A percentile compares a stretch with the other conserved stretches of the same genome.
phyloP scores from a whole-genome alignment of 2,329 filamentous ascomycete genomes.

The Penicillium sp. region DNA sequence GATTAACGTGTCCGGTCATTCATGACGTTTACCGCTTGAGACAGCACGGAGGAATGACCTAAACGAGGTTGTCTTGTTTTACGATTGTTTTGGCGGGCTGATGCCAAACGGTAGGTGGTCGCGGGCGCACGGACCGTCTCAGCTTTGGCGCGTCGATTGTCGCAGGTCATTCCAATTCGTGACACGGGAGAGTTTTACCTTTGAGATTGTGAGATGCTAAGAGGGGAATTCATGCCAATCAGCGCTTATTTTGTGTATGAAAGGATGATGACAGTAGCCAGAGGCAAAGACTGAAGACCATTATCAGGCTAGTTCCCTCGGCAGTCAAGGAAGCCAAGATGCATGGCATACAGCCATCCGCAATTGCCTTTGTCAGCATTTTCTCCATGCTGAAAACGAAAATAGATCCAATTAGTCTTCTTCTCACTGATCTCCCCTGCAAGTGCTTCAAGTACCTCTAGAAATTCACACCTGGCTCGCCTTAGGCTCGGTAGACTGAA shows the following conservation, averaged over 20 bases:
- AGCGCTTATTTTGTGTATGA: background rate
- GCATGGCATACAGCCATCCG: background rate
- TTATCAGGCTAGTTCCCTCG: background rate
- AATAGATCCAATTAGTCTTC: too few relatives aligned
- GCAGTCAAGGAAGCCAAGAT: background rate
- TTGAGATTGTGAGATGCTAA: conserved; percentile 3
- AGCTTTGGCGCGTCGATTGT: conserved; percentile 3
- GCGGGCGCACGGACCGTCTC: conserved; percentile 3
- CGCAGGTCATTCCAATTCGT: background rate
- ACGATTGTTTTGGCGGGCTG: background rate
- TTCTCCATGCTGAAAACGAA: too few relatives aligned
- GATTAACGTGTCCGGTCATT: background rate
- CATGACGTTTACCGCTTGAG: background rate
- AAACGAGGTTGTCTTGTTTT: background rate
- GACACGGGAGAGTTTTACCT: background rate
- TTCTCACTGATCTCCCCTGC: too few relatives aligned
- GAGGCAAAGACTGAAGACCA: background rate
- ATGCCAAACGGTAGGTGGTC: background rate
- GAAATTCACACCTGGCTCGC: background rate
- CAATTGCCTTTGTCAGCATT: background rate
- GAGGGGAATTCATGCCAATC: background rate
- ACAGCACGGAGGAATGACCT: too few relatives aligned
- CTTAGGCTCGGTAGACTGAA: background rate
- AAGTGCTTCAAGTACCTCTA: background rate
- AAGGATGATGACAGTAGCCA: background rate